Evolutionary conservation across 164 flowering plant species (phyloP).

Genomic region (Vitis vinifera): DNA sequence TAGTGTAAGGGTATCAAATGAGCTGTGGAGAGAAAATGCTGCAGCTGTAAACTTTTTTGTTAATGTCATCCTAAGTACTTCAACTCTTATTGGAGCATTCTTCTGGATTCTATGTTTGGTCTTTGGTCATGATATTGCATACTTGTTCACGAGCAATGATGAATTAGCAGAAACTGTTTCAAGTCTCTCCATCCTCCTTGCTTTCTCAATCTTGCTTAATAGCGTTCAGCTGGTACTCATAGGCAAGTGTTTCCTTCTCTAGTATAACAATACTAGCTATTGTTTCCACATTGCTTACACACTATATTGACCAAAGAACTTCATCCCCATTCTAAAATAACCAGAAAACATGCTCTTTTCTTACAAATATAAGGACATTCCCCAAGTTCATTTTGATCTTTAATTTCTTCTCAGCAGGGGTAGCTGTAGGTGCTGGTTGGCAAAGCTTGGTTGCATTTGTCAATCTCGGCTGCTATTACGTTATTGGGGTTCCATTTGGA

Average conservation of each 20-base stretch:
- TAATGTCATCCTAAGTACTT: conserved; percentile 3
- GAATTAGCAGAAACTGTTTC: conserved; percentile 32
- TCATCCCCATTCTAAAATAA: background rate
- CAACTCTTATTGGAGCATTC: conserved; percentile 19
- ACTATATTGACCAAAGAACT: background rate
- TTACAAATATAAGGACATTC: too few species aligned
- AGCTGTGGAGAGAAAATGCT: conserved; percentile 48
- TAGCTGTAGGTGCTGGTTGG: conserved; percentile 46
- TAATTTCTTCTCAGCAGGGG: background rate
- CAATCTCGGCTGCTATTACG: conserved; percentile 47
- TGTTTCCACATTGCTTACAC: background rate
- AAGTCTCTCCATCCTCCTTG: conserved; percentile 35
- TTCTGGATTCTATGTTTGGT: conserved; percentile 25
- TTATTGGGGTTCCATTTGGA: conserved; percentile 51
- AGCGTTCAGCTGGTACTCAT: conserved; percentile 54
- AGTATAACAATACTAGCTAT: background rate
- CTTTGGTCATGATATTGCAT: conserved; percentile 26
- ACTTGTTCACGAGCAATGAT: conserved; percentile 31
- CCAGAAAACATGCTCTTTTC: too few species aligned
- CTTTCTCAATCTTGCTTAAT: conserved; percentile 43
- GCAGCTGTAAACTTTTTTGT: conserved; percentile 42
- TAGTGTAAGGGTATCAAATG: conserved; percentile 55
- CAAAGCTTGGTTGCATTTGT: conserved; percentile 42
- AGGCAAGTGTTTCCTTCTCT: conserved; percentile 13
- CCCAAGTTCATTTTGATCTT: background rate